phyloP scores from a whole-genome alignment of 2,329 filamentous ascomycete species.

The Eutypa lata region DNA sequence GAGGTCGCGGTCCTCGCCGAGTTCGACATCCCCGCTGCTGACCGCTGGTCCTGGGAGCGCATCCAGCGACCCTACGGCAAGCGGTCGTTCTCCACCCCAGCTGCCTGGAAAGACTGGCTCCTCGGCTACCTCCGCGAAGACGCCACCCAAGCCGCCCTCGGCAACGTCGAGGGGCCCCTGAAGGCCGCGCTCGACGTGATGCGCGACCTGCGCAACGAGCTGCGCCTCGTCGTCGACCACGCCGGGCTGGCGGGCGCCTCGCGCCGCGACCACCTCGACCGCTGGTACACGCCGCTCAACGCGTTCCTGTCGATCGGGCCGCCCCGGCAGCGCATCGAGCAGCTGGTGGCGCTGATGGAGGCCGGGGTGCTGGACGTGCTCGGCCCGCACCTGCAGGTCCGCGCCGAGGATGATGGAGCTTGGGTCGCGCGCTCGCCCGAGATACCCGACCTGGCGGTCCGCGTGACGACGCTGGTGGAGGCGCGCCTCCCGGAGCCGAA shows the following conservation, averaged over 20 bases:
- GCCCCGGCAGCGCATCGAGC: conserved; percentile 13
- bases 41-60: conserved; percentile 12
- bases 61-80: conserved; percentile 6
- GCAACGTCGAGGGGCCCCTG: conserved; percentile 11
- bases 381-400: conserved; percentile 7
- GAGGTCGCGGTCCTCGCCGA: conserved; percentile 7
- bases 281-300: conserved; percentile 17
- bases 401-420: conserved; percentile 1
- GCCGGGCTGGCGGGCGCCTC: conserved; percentile 10
- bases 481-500: conserved; percentile 12
- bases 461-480: conserved; percentile 13
- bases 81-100: conserved; percentile 3
- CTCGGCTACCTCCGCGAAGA: conserved; percentile 7
- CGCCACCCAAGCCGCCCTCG: conserved; percentile 6
- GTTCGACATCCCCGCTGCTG: conserved; percentile 4
- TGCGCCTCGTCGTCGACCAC: conserved; percentile 16
- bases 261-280: conserved; percentile 10
- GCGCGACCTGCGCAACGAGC: conserved; percentile 16
- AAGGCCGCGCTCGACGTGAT: conserved; percentile 15
- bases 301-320: conserved; percentile 15
- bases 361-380: conserved; percentile 10
- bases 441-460: conserved; percentile 5
- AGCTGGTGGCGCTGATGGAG: conserved; percentile 15
- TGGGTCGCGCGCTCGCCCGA: conserved; percentile 8
- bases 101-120: conserved; percentile 6